These are phyloP conservation scores for Aspergillus spinulosporus DNA, from an alignment of 2,329 filamentous ascomycete genomes.

Conservation along the genomic window DNA sequence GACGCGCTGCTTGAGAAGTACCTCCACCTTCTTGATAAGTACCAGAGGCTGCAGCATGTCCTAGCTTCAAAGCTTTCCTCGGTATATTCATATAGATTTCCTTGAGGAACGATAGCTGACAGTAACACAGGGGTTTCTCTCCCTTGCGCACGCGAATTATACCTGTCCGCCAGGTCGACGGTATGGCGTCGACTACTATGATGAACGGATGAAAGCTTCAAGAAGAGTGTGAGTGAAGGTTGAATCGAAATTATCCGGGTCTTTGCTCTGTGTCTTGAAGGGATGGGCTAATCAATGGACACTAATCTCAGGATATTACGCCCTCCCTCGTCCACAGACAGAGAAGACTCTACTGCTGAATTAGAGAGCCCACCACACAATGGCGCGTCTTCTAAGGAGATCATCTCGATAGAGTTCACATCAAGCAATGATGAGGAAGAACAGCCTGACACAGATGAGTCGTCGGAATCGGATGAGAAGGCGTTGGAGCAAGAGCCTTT, in stretches of 20 bases:
- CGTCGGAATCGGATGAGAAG: background rate
- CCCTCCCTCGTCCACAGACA: slow-evolving; percentile 1
- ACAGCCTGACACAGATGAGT: slow-evolving; percentile 7
- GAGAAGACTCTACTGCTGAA: slow-evolving; percentile 1
- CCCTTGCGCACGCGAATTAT: slow-evolving; percentile 52
- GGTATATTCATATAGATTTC: slow-evolving; percentile 30
- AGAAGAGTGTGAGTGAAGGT: slow-evolving; percentile 39
- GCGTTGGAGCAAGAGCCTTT: background rate
- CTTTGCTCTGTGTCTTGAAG: background rate
- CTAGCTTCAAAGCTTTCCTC: slow-evolving; percentile 41
- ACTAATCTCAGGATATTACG: slow-evolving; percentile 17
- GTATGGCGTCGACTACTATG: slow-evolving; percentile 53
- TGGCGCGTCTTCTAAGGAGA: slow-evolving; percentile 2
- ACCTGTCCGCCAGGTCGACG: slow-evolving; percentile 46
- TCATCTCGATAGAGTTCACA: slow-evolving; percentile 16
- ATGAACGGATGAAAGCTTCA: slow-evolving; percentile 52
- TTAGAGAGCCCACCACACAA: background rate
- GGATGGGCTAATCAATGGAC: slow-evolving; percentile 3
- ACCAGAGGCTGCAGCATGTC: slow-evolving; percentile 43
- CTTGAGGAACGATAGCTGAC: background rate
- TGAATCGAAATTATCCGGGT: background rate
- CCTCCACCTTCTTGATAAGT: slow-evolving; percentile 44
- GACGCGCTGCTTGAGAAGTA: slow-evolving; percentile 46
- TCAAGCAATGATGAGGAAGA: slow-evolving; percentile 13
- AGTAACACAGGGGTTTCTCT: slow-evolving; percentile 46